Percentiles rank a stretch among this genome's conserved stretches.
These are phyloP conservation scores for Priceomyces castillae DNA, from an alignment of 805 yeast species.

Conservation along the genomic window DNA sequence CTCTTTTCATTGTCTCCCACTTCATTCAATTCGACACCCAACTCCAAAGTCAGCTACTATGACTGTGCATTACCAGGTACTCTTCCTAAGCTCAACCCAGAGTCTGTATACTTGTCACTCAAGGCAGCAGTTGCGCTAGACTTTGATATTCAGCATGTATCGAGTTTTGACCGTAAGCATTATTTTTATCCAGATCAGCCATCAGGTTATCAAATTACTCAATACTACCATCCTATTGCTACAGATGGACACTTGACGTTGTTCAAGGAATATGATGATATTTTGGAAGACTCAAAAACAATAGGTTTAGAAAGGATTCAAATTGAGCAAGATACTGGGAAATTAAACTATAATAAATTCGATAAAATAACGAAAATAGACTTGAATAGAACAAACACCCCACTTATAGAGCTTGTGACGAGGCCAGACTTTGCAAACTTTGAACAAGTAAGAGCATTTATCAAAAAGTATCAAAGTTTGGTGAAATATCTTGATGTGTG, in stretches of 20 bases:
- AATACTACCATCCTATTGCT: slow-evolving; percentile 79
- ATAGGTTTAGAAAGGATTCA: slow-evolving; percentile 79
- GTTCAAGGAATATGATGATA: slow-evolving; percentile 51
- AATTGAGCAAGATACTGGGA: slow-evolving; percentile 93
- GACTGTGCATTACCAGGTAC: slow-evolving; percentile 93
- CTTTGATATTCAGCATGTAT: slow-evolving; percentile 50
- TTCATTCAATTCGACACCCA: slow-evolving; percentile 53
- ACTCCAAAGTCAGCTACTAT: slow-evolving; percentile 67
- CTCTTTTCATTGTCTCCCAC: slow-evolving; percentile 65
- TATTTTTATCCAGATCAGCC: slow-evolving; percentile 98
- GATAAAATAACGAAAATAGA: slow-evolving; percentile 55
- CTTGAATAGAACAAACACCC: slow-evolving; percentile 79
- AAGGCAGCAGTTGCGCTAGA: slow-evolving; percentile 71
- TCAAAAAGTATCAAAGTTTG: slow-evolving; percentile 74
- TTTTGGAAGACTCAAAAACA: slow-evolving; percentile 37
- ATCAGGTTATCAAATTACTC: slow-evolving; percentile 92
- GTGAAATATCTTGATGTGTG: slow-evolving; percentile 70
- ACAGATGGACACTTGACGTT: slow-evolving; percentile 58
- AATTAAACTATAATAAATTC: slow-evolving; percentile 54
- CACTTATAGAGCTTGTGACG: slow-evolving; percentile 88
- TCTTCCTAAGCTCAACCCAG: slow-evolving; percentile 76
- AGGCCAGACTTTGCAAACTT: slow-evolving; percentile 75
- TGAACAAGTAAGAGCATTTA: slow-evolving; percentile 70
- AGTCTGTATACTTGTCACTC: slow-evolving; percentile 68
- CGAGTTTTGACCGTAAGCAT: slow-evolving; percentile 89